Evolutionary conservation across 2,329 filamentous ascomycete genomes (phyloP).

Genomic region (Cladosporium sp.): DNA sequence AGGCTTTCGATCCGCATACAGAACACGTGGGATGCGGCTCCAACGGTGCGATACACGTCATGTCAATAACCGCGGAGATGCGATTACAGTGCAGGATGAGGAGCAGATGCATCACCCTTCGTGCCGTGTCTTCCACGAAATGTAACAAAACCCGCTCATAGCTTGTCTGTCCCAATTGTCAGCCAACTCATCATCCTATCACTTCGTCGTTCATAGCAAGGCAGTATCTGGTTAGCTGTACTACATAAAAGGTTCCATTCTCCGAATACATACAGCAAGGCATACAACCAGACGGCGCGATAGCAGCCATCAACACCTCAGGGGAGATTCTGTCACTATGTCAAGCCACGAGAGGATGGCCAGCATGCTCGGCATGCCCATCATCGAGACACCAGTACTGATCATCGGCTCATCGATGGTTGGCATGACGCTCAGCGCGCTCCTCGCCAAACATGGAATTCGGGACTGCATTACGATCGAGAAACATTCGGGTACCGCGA

Average conservation of each 20-base stretch:
- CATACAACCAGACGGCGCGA: not conserved
- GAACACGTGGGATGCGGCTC: not conserved
- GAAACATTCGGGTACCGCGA: conserved; percentile 21
- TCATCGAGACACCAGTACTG: conserved; percentile 16
- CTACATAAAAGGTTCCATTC: not conserved
- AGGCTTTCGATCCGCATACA: not conserved
- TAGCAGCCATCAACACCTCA: not conserved
- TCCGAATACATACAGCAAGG: not conserved
- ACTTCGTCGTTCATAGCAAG: not conserved
- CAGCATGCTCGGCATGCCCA: conserved; percentile 4
- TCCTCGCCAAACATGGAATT: conserved; percentile 21
- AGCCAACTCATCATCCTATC: not conserved
- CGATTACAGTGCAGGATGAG: not conserved
- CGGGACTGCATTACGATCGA: conserved; percentile 19
- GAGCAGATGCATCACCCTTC: not conserved
- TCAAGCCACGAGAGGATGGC: not conserved
- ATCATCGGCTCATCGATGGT: conserved; percentile 23
- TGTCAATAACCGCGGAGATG: not conserved
- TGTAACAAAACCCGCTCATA: not conserved
- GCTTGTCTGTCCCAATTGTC: not conserved
- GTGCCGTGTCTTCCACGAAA: not conserved
- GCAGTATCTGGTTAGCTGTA: not conserved
- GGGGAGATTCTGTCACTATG: not conserved
- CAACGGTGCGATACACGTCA: not conserved
- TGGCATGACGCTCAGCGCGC: conserved; percentile 20